phyloP scores from a whole-genome alignment of 352 stramenopile species.

The Elongisporangium undulatum region DNA sequence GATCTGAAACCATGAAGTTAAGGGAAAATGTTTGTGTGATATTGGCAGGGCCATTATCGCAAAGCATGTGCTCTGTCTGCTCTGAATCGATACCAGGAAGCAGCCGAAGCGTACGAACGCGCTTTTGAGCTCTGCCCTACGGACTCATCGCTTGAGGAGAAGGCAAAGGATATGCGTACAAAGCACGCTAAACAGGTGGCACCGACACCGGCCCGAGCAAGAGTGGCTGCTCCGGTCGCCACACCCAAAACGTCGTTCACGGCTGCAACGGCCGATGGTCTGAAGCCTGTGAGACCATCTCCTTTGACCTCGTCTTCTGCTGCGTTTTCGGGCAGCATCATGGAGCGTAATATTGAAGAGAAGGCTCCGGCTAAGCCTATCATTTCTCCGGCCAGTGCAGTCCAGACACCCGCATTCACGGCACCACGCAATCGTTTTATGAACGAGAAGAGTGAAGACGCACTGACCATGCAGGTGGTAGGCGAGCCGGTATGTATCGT shows the following conservation, averaged over 20 bases:
- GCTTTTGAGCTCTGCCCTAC: constrained; percentile 67
- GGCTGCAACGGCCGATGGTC: background rate
- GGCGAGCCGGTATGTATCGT: constrained; percentile 63
- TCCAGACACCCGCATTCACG: constrained; percentile 9
- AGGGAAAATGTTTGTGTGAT: background rate
- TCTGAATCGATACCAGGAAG: constrained; percentile 57
- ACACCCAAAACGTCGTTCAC: constrained; percentile 9
- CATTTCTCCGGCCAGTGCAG: constrained; percentile 5
- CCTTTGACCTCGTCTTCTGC: constrained; percentile 25
- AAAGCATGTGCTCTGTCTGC: constrained; percentile 61
- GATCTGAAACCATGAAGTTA: background rate
- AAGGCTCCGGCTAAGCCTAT: constrained; percentile 3
- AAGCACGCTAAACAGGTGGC: constrained; percentile 14
- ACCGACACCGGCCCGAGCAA: constrained; percentile 3
- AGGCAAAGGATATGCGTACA: constrained; percentile 59
- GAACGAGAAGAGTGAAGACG: constrained; percentile 58
- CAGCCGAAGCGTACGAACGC: constrained; percentile 59
- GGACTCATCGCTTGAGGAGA: constrained; percentile 55
- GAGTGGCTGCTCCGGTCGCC: constrained; percentile 3
- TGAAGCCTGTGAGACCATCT: constrained; percentile 9
- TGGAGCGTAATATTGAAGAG: constrained; percentile 54
- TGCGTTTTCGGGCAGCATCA: constrained; percentile 68
- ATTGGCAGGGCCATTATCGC: constrained; percentile 66
- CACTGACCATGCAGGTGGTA: constrained; percentile 64
- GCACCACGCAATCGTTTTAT: constrained; percentile 44